A percentile compares a stretch with the other conserved stretches of the same genome.
phyloP scores from a whole-genome alignment of 2,329 filamentous ascomycete genomes.

The Sclerotinia glacialis region DNA sequence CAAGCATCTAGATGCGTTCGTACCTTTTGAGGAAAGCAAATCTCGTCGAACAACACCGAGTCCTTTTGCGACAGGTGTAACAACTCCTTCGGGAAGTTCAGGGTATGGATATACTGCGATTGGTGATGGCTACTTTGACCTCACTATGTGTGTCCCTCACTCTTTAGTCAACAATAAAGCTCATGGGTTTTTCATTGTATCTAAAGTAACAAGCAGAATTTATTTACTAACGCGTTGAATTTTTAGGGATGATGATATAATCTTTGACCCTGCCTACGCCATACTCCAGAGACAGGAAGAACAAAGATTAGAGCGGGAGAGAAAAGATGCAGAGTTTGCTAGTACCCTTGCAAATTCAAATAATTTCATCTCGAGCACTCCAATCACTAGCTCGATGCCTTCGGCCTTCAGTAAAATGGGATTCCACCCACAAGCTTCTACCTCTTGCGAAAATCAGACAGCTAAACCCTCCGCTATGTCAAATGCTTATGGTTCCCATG shows the following conservation, averaged over 20 bases:
- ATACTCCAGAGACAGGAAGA: constrained; percentile 40
- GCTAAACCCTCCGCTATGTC: neutral
- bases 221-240: constrained; percentile 18
- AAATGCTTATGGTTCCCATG: neutral
- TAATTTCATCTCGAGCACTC: constrained; percentile 2
- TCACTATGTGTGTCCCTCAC: constrained; percentile 31
- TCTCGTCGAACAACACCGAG: constrained; percentile 37
- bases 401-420: constrained; percentile 37
- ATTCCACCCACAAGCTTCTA: constrained; percentile 24
- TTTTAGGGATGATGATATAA: constrained; percentile 32
- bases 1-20: constrained; percentile 31
- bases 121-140: constrained; percentile 31
- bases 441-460: constrained; percentile 11
- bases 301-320: constrained; percentile 42
- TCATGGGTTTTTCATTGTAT: neutral
- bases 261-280: constrained; percentile 25
- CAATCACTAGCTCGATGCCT: constrained; percentile 23
- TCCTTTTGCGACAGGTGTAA: constrained; percentile 29
- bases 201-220: neutral
- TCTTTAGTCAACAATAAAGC: constrained; percentile 21
- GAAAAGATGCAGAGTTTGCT: constrained; percentile 40
- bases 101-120: constrained; percentile 34
- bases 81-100: constrained; percentile 34
- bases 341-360: constrained; percentile 30
- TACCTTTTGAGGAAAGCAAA: constrained; percentile 31